A percentile compares a stretch with the other conserved stretches of the same genome.
These are phyloP conservation scores for Leccinum solheimii DNA, from an alignment of 1,284 basidiomycete genomes.

Conservation along the genomic window DNA sequence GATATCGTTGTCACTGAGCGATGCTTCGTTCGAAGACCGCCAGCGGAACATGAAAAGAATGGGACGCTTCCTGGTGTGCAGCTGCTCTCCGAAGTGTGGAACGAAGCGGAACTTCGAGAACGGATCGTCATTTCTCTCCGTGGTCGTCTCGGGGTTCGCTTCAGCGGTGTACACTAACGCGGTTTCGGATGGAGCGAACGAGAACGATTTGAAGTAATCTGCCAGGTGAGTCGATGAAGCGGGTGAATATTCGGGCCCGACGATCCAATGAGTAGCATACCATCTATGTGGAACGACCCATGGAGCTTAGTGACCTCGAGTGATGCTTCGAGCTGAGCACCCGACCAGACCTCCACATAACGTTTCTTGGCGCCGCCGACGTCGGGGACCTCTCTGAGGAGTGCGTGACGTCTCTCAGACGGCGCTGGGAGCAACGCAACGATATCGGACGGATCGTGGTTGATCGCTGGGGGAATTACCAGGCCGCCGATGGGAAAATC, in stretches of 20 bases:
- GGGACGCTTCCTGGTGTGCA: constrained; percentile 50
- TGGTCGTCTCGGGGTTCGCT: constrained; percentile 35
- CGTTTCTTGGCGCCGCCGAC: constrained; percentile 42
- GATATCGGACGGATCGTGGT: constrained; percentile 45
- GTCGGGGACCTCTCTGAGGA: constrained; percentile 45
- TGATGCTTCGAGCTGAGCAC: constrained; percentile 41
- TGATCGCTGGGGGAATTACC: constrained; percentile 26
- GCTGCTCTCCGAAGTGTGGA: constrained; percentile 58
- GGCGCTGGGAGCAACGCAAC: constrained; percentile 46
- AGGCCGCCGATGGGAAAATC: constrained; percentile 10
- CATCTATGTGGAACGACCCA: constrained; percentile 62
- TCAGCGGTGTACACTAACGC: constrained; percentile 61
- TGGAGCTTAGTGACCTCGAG: constrained; percentile 61
- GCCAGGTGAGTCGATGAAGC: neutral
- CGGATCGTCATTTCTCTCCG: constrained; percentile 30
- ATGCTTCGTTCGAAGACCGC: constrained; percentile 18
- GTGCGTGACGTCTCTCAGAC: constrained; percentile 44
- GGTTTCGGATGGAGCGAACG: constrained; percentile 53
- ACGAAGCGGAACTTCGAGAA: constrained; percentile 52
- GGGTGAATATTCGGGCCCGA: neutral
- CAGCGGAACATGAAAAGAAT: constrained; percentile 51
- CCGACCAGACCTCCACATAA: constrained; percentile 63
- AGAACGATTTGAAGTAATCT: constrained; percentile 51
- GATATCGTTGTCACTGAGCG: neutral
- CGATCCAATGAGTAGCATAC: constrained; percentile 33